phyloP scores from a whole-genome alignment of 441 rosid genomes.

The Sinapis alba region DNA sequence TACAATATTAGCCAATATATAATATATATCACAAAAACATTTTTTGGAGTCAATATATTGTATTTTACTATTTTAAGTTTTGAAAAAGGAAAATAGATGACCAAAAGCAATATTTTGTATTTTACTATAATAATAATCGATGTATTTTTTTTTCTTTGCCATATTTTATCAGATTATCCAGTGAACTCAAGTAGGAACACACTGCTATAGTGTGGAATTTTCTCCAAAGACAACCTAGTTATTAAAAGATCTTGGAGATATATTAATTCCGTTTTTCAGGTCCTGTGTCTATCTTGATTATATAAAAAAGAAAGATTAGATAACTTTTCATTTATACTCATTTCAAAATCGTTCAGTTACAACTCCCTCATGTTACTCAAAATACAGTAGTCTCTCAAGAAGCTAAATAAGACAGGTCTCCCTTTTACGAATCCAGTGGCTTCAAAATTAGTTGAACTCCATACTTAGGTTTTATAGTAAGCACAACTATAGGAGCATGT shows the following conservation, averaged over 20 bases:
- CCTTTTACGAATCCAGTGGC: conserved; percentile 49
- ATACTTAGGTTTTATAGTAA: conserved; percentile 85
- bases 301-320: background rate
- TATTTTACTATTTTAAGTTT: background rate
- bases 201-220: too few relatives aligned
- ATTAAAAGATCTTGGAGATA: background rate
- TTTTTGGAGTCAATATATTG: background rate
- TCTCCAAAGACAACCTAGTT: background rate
- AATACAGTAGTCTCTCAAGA: conserved; percentile 1
- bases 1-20: background rate
- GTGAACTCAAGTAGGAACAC: too few relatives aligned
- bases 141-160: too few relatives aligned
- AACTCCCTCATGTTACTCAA: conserved; percentile 26
- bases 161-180: too few relatives aligned
- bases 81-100: background rate
- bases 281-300: background rate
- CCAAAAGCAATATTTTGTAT: background rate
- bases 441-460: conserved; percentile 79
- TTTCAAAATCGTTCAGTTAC: conserved; percentile 24
- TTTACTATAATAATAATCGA: too few relatives aligned
- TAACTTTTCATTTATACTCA: conserved; percentile 18
- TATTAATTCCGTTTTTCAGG: background rate
- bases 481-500: conserved; percentile 88
- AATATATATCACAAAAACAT: background rate
- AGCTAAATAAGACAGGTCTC: background rate